Evolutionary conservation across 169 alveolate genomes (phyloP), one percentile per base, ranked within the genome.

Genomic region (Besnoitia besnoiti): DNA sequence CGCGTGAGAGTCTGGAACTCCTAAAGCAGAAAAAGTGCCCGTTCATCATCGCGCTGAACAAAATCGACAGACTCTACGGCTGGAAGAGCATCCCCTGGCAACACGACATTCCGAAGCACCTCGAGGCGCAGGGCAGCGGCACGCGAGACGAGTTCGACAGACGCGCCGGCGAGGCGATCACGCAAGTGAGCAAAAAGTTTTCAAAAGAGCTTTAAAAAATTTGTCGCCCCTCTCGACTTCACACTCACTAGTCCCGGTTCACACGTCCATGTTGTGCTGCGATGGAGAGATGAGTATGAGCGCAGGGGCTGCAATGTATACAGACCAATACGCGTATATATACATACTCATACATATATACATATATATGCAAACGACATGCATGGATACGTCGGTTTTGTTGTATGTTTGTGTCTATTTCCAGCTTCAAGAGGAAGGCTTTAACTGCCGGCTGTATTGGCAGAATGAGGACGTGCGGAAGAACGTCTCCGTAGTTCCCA

Each of bases 41-140:
- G 5, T 99, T 99, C 96, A 97, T 99, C 33, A 98, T 99, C 37
- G 99, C 99, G 39, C 95, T 99, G 85, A 99, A 99, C 95, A 99
- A 99, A 96, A 97, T 99, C 27, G 99, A 99, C 94, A 97, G 99
- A 0, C 96, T 98, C 46, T 98, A 98, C 94, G 97, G 97, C 94
- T 99, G 99, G 99, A n/a, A 90, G 77, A 80, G 5, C 67, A 89
- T 88, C 94, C 97, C 73, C 94, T 91, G 79, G 94, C 75, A 82
- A 30, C 49, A 93, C 51, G 73, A 84, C 67, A 24, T 84, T 47
- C 49, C 62, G 37, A 14, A 61, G 89, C 89, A 47, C 42, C 80
- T 80, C 59, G 67, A 21, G 49, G 30, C 35, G 62, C 94, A 80
- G 44, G 47, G 47, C 39, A 27, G 40, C 33, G 62, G 49, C 14